Base-by-base conservation (phyloP, 164 flowering plant species). In the Nelumbo lutea region DNA sequence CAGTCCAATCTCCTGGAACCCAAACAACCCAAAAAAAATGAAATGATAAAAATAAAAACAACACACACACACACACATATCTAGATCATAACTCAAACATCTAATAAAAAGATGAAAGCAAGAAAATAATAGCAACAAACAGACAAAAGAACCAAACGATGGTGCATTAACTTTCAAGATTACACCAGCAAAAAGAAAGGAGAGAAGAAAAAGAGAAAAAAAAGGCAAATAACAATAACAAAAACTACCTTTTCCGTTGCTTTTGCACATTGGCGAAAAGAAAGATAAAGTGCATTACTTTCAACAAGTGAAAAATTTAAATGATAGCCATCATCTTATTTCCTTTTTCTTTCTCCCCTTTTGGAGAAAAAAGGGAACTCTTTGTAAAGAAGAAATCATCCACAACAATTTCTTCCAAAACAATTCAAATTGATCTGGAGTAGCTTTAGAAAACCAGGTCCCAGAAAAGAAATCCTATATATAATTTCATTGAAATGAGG, bases 1-100 rank as follows among this genome's bases (percentile, higher is more conserved):
- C 75, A 88, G 27, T 51, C 79, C 86, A 80, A 93, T 82, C 77
- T 89, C 91, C 92, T 88, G 76, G 48, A 58, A 46, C 58, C 43
- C 46, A 51, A 72, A 60, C 47, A 67, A 15, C 56, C 38, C 61
- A 69, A 43, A 46, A 59, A 56, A 39, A 51, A 61, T 55, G 61
- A 1, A 71, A 40, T 9, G 42, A 43, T 39, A 66, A 42, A 66
- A 66, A 40, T 7, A 39, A 68, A 6, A 5, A 40, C 43, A 46
- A 51, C 13, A 52, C 8, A 52, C 39, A 61, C 44, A 9, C 11
- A 14, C 11, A 62, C 39, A 14, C 43, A n/a, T 14, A 60, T 39
- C 40, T 13, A 40, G 44, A 58, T 59, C 48, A 43, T 27, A 10
- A 64, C 39, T 63, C 52, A 5, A 63, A 43, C 9, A 67, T 61